Percentiles rank a stretch among this genome's conserved stretches.
phyloP scores from a whole-genome alignment of 495 filamentous ascomycete genomes.

The Penicillium goetzii region DNA sequence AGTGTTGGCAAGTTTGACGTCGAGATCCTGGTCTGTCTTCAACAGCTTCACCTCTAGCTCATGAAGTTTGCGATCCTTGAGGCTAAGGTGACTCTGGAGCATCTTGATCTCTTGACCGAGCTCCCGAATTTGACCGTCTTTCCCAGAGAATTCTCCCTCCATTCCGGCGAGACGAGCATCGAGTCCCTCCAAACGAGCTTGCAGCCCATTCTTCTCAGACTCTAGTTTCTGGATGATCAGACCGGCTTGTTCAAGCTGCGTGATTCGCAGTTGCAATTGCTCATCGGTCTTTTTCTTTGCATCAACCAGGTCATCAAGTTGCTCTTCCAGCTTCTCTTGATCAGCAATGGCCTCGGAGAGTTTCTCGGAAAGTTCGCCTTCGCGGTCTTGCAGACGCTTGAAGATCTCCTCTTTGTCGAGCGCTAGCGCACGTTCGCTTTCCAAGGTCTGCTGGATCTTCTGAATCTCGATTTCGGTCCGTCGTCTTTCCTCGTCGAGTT shows the following conservation, averaged over 20 bases:
- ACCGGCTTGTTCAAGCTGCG: constrained; percentile 89
- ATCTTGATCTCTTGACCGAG: constrained; percentile 84
- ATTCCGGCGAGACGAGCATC: constrained; percentile 69
- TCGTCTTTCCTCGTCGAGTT: constrained; percentile 87
- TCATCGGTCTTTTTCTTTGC: constrained; percentile 90
- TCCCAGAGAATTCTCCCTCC: constrained; percentile 65
- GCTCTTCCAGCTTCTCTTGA: constrained; percentile 90
- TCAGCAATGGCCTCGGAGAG: constrained; percentile 91
- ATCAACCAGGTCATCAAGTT: constrained; percentile 84
- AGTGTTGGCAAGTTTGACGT: constrained; percentile 80
- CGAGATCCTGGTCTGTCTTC: constrained; percentile 85
- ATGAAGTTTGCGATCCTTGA: constrained; percentile 89
- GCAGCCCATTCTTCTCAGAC: constrained; percentile 76
- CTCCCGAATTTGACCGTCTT: constrained; percentile 70
- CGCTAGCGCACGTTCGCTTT: constrained; percentile 91
- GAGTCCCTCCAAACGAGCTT: constrained; percentile 65
- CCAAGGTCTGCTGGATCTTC: constrained; percentile 86
- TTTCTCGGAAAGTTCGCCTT: constrained; percentile 89
- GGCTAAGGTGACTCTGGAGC: constrained; percentile 83
- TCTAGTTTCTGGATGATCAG: constrained; percentile 83
- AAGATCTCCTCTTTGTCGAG: constrained; percentile 99
- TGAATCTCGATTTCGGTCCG: constrained; percentile 86
- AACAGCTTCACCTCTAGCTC: constrained; percentile 85
- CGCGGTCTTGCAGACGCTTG: constrained; percentile 85
- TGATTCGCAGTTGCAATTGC: constrained; percentile 74